phyloP scores from a whole-genome alignment of 768 basidiomycete genomes.

The Mycena floridula region DNA sequence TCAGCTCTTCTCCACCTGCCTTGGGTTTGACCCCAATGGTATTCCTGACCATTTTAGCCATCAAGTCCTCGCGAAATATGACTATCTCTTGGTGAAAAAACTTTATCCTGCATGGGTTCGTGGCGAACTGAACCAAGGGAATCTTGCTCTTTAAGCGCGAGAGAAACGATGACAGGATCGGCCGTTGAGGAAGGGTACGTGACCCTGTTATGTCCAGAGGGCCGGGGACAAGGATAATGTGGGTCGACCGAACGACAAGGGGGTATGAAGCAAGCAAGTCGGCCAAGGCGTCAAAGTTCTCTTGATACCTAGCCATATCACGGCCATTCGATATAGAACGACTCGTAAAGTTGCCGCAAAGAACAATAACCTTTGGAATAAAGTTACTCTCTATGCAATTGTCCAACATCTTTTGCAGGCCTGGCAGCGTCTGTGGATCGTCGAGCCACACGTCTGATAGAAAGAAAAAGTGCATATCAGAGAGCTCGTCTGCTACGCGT shows the following conservation, averaged over 20 bases:
- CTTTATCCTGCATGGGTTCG: constrained; percentile 90
- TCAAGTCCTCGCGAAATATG: constrained; percentile 85
- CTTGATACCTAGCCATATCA: constrained; percentile 82
- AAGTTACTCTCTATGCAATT: constrained; percentile 83
- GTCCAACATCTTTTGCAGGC: constrained; percentile 82
- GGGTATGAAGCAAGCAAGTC: constrained; percentile 83
- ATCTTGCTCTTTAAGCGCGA: constrained; percentile 64
- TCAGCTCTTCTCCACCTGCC: constrained; percentile 71
- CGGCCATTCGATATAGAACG: constrained; percentile 69
- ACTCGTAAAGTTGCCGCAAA: constrained; percentile 95
- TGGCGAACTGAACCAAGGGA: constrained; percentile 77
- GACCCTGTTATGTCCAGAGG: constrained; percentile 86
- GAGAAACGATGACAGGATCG: constrained; percentile 72
- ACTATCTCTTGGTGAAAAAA: constrained; percentile 97
- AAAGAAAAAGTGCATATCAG: constrained; percentile 84
- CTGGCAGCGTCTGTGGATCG: constrained; percentile 72
- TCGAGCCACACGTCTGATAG: constrained; percentile 97
- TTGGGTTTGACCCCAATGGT: constrained; percentile 84
- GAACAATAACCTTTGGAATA: constrained; percentile 82
- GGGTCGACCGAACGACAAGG: constrained; percentile 66
- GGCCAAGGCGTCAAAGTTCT: constrained; percentile 81
- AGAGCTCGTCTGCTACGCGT: constrained; percentile 61
- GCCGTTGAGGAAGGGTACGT: constrained; percentile 72
- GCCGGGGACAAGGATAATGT: constrained; percentile 93
- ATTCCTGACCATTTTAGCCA: constrained; percentile 92